These are phyloP conservation scores for Gnomoniopsis smithogilvyi DNA, from an alignment of 2,329 filamentous ascomycete genomes.

Conservation along the genomic window DNA sequence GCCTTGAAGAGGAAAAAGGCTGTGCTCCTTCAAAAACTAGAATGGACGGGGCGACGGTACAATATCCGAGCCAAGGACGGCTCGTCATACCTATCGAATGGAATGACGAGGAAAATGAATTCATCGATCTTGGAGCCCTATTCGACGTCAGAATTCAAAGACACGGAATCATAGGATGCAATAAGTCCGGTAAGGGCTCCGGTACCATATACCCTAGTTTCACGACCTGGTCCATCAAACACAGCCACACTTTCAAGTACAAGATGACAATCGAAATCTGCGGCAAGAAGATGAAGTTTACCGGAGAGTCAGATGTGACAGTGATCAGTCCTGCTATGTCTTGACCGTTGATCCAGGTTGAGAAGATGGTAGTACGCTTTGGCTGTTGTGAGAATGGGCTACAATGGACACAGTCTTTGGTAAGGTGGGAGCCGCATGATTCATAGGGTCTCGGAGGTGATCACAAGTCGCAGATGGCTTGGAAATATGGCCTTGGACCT, in stretches of 20 bases:
- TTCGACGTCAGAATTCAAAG: slow-evolving; percentile 1
- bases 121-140: slow-evolving; percentile 10
- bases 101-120: slow-evolving; percentile 1
- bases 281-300: neutral
- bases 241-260: slow-evolving; percentile 24
- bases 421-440: too few species aligned
- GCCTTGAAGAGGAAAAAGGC: neutral
- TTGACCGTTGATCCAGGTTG: too few species aligned
- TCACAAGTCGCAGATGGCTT: too few species aligned
- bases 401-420: too few species aligned
- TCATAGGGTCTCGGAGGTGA: too few species aligned
- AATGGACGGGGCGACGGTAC: neutral
- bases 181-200: neutral
- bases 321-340: neutral
- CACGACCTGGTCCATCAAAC: slow-evolving; percentile 25
- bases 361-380: too few species aligned
- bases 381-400: too few species aligned
- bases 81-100: neutral
- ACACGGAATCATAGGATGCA: neutral
- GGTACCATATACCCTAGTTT: slow-evolving; percentile 20
- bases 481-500: too few species aligned
- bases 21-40: neutral
- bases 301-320: neutral
- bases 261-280: slow-evolving; percentile 7
- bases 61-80: neutral